Base-by-base conservation (phyloP, 1,284 basidiomycete genomes). In the Puccinia novopanici region DNA sequence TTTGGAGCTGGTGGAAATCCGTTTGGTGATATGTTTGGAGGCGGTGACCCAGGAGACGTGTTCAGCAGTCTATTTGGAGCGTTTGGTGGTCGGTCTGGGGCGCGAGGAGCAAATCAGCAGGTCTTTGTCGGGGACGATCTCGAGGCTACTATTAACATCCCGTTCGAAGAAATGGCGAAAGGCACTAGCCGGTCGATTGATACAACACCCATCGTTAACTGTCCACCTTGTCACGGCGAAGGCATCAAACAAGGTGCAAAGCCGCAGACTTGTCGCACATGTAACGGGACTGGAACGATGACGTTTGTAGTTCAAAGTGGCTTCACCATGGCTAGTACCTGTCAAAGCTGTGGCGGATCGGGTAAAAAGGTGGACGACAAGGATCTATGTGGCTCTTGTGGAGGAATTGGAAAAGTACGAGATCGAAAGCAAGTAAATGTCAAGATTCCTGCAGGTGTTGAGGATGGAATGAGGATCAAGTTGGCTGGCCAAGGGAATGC, bases 261-360 rank as follows among this genome's bases (percentile, higher is more conserved):
- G 87, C 90, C 93, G 84, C 89, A 90, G 76, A 90, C 91, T 30
- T 99, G 97, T 87, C 85, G 88, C 65, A 87, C 91, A 59, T 99
- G 97, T 87, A 89, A 91, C 75, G 97, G 97, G 67, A 90, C 92
- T 15, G 97, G 97, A 37, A 91, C 92, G 63, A 90, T 91, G 85
- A 94, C 94, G 17, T 98, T 93, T 87, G 92, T 95, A 78, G 91
- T 99, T 84, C 92, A 95, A 86, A 91, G 89, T 85, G 97, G 97
- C 22, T 99, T 99, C 90, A 93, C 95, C 86, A 97, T 99, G 94
- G 92, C 95, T 15, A 93, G 91, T 83, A 95, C 94, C 34, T 99
- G 97, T 87, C 88, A 89, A 75, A 86, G 89, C 34, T 99, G 97
- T 87, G 88, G 89, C 34, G 97, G 97, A n/a, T 88, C 89, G 19